Percentiles rank a stretch among this genome's conserved stretches.
Conservation (phyloP, 2,329 filamentous ascomycete species). For the Aureobasidium sp. region DNA sequence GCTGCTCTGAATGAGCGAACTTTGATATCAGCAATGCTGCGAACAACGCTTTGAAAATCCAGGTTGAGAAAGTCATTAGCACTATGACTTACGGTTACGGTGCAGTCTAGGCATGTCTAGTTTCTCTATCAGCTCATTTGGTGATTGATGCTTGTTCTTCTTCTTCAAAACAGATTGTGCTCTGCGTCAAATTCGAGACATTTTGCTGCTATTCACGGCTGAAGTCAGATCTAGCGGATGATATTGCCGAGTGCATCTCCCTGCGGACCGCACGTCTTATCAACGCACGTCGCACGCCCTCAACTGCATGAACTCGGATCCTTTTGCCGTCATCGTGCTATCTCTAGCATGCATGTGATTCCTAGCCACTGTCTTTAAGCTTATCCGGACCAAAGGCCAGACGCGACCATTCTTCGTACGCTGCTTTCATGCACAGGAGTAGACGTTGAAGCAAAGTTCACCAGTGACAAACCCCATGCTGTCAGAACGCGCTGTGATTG, state of each 20-base stretch:
- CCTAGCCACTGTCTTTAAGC: not conserved
- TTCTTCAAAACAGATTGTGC: no score
- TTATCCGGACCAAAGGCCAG: not conserved
- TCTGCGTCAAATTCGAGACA: not conserved
- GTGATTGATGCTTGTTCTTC: not conserved
- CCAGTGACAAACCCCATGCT: conserved; percentile 3
- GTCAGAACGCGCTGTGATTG: conserved; percentile 3
- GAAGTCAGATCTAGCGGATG: not conserved
- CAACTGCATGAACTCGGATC: not conserved
- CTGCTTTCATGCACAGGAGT: conserved; percentile 6
- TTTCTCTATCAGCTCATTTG: not conserved
- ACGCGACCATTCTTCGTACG: not conserved
- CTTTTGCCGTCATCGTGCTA: not conserved
- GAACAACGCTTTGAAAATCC: no score
- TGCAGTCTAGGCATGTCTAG: not conserved
- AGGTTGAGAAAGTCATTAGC: not conserved
- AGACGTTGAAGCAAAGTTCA: conserved; percentile 12
- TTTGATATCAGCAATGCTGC: no score
- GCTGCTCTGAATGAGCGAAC: not conserved
- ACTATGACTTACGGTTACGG: not conserved
- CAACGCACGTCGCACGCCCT: not conserved
- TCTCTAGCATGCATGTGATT: not conserved
- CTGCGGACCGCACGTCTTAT: not conserved
- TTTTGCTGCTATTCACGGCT: no score
- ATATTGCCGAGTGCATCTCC: not conserved